phyloP scores from a whole-genome alignment of 164 flowering plant genomes.

The Aristolochia contorta region DNA sequence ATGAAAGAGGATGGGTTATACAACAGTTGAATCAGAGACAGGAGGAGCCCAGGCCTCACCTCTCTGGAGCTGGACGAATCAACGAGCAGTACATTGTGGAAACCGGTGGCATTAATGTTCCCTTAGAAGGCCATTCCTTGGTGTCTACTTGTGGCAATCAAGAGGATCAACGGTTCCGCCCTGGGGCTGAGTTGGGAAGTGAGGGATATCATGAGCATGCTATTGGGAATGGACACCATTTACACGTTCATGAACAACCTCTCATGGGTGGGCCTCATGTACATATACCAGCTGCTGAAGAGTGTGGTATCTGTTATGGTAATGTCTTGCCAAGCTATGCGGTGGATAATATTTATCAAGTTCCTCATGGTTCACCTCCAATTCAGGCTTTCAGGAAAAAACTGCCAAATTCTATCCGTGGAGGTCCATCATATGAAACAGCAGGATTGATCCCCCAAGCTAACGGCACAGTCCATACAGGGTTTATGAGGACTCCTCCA shows the following conservation, averaged over 20 bases:
- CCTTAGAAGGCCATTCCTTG: conserved; percentile 35
- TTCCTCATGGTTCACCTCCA: conserved; percentile 40
- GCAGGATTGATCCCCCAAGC: conserved; percentile 31
- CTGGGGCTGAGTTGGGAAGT: conserved; percentile 43
- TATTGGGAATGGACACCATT: conserved; percentile 22
- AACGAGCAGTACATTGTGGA: conserved; percentile 48
- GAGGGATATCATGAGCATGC: conserved; percentile 52
- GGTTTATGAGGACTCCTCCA: conserved; percentile 22
- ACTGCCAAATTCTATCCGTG: conserved; percentile 40
- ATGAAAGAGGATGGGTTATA: conserved; percentile 61
- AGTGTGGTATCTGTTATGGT: conserved; percentile 43
- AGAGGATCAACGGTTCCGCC: conserved; percentile 36
- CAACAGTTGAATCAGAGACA: conserved; percentile 40
- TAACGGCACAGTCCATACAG: conserved; percentile 39
- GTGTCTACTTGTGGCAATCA: conserved; percentile 34
- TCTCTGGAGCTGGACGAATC: conserved; percentile 46
- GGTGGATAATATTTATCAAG: conserved; percentile 40
- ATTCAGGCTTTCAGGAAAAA: conserved; percentile 53
- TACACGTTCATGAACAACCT: conserved; percentile 43
- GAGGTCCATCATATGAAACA: conserved; percentile 49
- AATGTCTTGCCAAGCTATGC: conserved; percentile 46
- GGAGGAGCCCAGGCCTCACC: conserved; percentile 49
- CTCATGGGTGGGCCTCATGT: conserved; percentile 23
- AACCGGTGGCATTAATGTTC: conserved; percentile 32
- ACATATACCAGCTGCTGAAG: conserved; percentile 41